These are phyloP conservation scores for Talinum fruticosum DNA, from an alignment of 148 eudicot genomes.

Conservation along the genomic window DNA sequence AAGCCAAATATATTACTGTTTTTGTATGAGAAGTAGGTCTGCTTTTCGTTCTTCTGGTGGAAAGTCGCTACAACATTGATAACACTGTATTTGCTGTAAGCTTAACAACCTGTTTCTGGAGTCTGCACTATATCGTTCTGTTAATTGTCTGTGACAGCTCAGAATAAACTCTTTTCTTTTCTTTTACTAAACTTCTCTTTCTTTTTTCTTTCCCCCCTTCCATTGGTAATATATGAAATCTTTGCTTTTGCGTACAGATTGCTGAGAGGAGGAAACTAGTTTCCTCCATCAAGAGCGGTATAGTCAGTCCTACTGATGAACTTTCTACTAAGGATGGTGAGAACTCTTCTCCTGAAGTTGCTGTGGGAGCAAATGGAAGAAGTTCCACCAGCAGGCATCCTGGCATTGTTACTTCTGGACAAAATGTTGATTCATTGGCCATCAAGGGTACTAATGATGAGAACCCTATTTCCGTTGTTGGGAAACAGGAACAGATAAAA, in stretches of 20 bases:
- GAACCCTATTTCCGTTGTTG: slow-evolving; percentile 27
- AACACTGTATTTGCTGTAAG: not conserved
- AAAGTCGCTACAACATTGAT: too few species aligned
- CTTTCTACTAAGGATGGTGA: slow-evolving; percentile 20
- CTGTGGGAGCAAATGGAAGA: slow-evolving; percentile 18
- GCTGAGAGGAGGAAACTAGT: slow-evolving; percentile 77
- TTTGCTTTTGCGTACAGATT: slow-evolving; percentile 44
- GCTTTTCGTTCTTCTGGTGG: not conserved
- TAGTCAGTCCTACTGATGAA: slow-evolving; percentile 36
- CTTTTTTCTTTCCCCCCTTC: too few species aligned
- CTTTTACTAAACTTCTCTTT: too few species aligned
- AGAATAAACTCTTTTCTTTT: not conserved
- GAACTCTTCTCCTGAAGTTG: slow-evolving; percentile 20
- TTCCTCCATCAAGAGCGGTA: slow-evolving; percentile 57
- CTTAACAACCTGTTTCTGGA: not conserved
- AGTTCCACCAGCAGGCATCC: slow-evolving; percentile 20
- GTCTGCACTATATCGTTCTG: not conserved
- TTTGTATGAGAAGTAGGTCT: not conserved
- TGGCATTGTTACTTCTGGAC: slow-evolving; percentile 25
- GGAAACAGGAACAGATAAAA: slow-evolving; percentile 27
- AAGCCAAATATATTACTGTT: not conserved
- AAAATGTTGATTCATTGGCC: slow-evolving; percentile 20
- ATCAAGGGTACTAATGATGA: slow-evolving; percentile 26
- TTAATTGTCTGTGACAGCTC: not conserved
- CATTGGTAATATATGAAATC: not conserved